These are phyloP conservation scores for Umbellularia californica DNA, from an alignment of 164 flowering plant genomes.

Conservation along the genomic window DNA sequence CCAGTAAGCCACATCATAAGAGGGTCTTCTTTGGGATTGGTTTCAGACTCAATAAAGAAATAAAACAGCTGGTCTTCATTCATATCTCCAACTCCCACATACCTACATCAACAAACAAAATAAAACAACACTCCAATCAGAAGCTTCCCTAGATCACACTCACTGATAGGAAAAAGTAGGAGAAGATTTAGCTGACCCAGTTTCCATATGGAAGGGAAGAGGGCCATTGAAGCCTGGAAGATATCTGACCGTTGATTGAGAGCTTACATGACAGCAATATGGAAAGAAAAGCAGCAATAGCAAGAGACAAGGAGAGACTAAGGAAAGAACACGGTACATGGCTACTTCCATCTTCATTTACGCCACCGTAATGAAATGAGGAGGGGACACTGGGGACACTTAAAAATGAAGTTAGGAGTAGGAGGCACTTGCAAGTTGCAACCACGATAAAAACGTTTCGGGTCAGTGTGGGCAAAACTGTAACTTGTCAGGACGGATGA, in stretches of 20 bases:
- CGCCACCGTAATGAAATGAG: too few species aligned
- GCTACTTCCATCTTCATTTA: too few species aligned
- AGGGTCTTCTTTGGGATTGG: constrained; percentile 38
- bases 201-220: constrained; percentile 4
- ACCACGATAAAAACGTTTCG: too few species aligned
- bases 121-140: too few species aligned
- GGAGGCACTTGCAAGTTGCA: too few species aligned
- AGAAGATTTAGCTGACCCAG: constrained; percentile 4
- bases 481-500: too few species aligned
- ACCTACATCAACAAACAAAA: neutral
- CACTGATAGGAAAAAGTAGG: too few species aligned
- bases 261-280: neutral
- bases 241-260: neutral
- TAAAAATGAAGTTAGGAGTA: too few species aligned
- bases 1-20: constrained; percentile 50
- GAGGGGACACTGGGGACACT: too few species aligned
- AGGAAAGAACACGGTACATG: neutral
- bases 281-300: neutral
- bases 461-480: too few species aligned
- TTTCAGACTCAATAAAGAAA: constrained; percentile 48
- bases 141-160: neutral
- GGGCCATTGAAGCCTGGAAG: constrained; percentile 16
- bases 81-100: constrained; percentile 36
- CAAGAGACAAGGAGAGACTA: neutral
- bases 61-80: constrained; percentile 52